Evolutionary conservation across 2,329 filamentous ascomycete genomes (phyloP).

Genomic region (Botryotinia convoluta): DNA sequence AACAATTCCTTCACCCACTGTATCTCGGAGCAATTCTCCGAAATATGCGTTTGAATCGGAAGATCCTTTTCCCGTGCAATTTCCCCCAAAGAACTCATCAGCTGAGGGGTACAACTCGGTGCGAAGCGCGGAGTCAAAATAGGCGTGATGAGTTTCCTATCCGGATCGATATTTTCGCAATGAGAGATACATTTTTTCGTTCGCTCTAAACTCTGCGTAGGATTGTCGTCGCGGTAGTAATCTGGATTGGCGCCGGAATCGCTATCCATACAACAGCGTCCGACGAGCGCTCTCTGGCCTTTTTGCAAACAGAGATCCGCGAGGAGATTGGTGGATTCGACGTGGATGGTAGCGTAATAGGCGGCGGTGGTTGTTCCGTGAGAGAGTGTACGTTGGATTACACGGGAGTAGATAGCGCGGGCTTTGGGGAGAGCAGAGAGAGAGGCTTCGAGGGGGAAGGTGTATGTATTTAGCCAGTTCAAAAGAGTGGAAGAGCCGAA

Average conservation of each 20-base stretch:
- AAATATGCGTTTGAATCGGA: constrained; percentile 84
- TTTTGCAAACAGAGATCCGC: constrained; percentile 74
- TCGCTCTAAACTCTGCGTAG: constrained; percentile 53
- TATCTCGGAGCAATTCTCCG: constrained; percentile 76
- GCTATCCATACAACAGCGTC: constrained; percentile 92
- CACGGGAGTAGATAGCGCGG: constrained; percentile 69
- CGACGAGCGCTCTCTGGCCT: constrained; percentile 88
- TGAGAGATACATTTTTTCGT: constrained; percentile 63
- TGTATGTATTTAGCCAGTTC: constrained; percentile 92
- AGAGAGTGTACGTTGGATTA: constrained; percentile 75
- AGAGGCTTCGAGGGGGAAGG: constrained; percentile 85
- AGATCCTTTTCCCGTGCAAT: constrained; percentile 62
- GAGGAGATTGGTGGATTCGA: constrained; percentile 85
- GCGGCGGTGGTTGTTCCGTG: constrained; percentile 91
- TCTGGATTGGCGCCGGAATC: constrained; percentile 55
- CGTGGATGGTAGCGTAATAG: constrained; percentile 92
- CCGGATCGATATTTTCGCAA: constrained; percentile 65
- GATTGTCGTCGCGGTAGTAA: constrained; percentile 74
- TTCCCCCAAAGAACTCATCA: constrained; percentile 61
- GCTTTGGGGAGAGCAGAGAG: constrained; percentile 64
- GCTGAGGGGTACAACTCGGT: constrained; percentile 56
- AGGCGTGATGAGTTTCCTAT: constrained; percentile 63
- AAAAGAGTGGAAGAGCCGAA: constrained; percentile 92
- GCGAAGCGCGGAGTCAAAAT: constrained; percentile 76
- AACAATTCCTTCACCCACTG: constrained; percentile 69